Percentiles rank a stretch among this genome's conserved stretches.
phyloP scores from a whole-genome alignment of 2,329 filamentous ascomycete genomes.

The Stromatinia cepivora region DNA sequence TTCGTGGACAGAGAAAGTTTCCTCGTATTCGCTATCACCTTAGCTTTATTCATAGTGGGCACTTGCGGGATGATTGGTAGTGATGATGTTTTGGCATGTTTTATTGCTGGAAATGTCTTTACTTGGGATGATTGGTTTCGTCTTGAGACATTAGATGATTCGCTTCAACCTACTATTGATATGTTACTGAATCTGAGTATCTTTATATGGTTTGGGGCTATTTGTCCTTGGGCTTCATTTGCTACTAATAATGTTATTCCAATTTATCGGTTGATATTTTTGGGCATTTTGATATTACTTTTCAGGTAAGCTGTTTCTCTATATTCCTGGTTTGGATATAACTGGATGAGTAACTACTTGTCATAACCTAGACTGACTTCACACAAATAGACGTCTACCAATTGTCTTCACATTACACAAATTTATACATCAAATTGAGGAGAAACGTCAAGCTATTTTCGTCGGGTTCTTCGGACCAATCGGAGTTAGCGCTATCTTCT shows the following conservation, averaged over 20 bases:
- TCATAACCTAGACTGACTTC: not conserved
- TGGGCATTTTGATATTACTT: conserved; percentile 75
- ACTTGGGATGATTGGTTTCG: conserved; percentile 96
- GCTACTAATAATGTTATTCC: conserved; percentile 67
- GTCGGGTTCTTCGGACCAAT: conserved; percentile 94
- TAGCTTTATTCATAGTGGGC: conserved; percentile 83
- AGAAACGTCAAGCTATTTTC: conserved; percentile 73
- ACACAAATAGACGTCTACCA: conserved; percentile 58
- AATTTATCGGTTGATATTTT: conserved; percentile 67
- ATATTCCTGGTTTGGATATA: not conserved
- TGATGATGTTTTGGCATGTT: conserved; percentile 88
- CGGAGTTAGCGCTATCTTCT: conserved; percentile 87
- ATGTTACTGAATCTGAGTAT: conserved; percentile 83
- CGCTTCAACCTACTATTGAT: conserved; percentile 89
- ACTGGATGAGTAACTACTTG: conserved; percentile 17
- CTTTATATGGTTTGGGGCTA: conserved; percentile 88
- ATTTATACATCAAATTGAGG: conserved; percentile 76
- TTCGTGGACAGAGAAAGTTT: conserved; percentile 53
- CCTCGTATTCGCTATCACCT: conserved; percentile 65
- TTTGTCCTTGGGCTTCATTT: conserved; percentile 79
- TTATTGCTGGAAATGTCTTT: conserved; percentile 87
- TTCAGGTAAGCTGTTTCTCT: conserved; percentile 50
- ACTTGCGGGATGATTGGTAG: conserved; percentile 90
- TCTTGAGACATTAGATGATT: conserved; percentile 83
- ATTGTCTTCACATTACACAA: conserved; percentile 73